Conservation (phyloP, 768 basidiomycete genomes). For the Lactifluus echinatus region DNA sequence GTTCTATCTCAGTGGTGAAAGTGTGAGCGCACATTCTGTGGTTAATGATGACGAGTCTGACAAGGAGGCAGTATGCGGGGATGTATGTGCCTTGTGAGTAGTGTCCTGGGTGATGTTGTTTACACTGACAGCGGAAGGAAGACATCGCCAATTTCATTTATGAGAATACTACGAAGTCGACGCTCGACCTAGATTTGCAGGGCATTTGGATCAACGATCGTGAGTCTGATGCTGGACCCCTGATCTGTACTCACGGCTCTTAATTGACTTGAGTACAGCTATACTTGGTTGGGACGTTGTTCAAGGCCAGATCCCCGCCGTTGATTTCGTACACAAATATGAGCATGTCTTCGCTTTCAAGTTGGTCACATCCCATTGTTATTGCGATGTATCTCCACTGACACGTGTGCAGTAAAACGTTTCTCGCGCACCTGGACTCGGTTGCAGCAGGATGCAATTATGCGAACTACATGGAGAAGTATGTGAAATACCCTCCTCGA, state of each 20-base stretch:
- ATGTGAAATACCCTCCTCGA: slow-evolving; percentile 61
- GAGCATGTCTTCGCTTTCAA: slow-evolving; percentile 64
- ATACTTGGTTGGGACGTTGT: slow-evolving; percentile 53
- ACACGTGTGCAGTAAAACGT: slow-evolving; percentile 40
- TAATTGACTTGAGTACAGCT: slow-evolving; percentile 30
- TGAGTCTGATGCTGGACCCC: slow-evolving; percentile 27
- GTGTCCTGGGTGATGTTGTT: slow-evolving; percentile 24
- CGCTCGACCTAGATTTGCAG: slow-evolving; percentile 48
- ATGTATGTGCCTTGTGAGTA: slow-evolving; percentile 52
- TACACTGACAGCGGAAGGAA: slow-evolving; percentile 21
- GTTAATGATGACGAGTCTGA: neutral
- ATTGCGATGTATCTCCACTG: neutral
- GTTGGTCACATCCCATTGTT: slow-evolving; percentile 31
- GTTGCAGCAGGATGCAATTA: slow-evolving; percentile 52
- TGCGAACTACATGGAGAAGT: slow-evolving; percentile 48
- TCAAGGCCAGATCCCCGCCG: slow-evolving; percentile 62
- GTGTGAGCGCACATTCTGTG: slow-evolving; percentile 37
- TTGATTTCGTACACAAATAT: slow-evolving; percentile 67
- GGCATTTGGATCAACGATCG: slow-evolving; percentile 71
- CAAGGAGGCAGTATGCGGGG: slow-evolving; percentile 54
- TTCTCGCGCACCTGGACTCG: slow-evolving; percentile 49
- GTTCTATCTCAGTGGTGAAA: slow-evolving; percentile 63
- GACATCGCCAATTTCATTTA: slow-evolving; percentile 74
- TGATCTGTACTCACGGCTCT: neutral
- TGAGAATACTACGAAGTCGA: slow-evolving; percentile 35